These are phyloP conservation scores for Friedmanniomyces simplex DNA, from an alignment of 495 filamentous ascomycete genomes.

Conservation along the genomic window DNA sequence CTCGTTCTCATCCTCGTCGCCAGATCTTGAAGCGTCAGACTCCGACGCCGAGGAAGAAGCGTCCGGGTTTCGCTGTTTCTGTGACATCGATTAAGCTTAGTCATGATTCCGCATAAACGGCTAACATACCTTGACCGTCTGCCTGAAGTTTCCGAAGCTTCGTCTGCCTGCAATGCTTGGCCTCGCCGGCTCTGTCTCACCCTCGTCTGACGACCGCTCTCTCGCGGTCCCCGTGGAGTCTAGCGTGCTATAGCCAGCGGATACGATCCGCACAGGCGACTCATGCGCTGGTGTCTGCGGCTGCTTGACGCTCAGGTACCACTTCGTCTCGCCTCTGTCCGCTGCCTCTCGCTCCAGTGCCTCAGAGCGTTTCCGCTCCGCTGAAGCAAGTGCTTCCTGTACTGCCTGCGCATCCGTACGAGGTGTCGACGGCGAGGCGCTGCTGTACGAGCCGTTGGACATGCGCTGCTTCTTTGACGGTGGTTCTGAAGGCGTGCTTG, in stretches of 20 bases:
- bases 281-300: constrained; percentile 1
- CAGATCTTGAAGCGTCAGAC: constrained; percentile 34
- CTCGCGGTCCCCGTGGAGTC: constrained; percentile 20
- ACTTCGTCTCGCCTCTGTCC: constrained; percentile 74
- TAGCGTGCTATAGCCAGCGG: constrained; percentile 38
- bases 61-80: constrained; percentile 18
- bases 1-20: constrained; percentile 29
- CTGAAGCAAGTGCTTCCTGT: constrained; percentile 58
- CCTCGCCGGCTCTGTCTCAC: constrained; percentile 14
- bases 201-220: constrained; percentile 15
- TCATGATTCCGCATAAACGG: not conserved
- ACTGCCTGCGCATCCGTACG: constrained; percentile 41
- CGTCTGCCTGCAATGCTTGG: constrained; percentile 31
- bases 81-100: constrained; percentile 8
- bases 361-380: constrained; percentile 62
- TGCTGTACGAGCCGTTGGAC: constrained; percentile 27
- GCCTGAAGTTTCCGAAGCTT: constrained; percentile 34
- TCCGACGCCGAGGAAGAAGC: constrained; percentile 14
- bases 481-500: constrained; percentile 33
- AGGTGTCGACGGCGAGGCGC: constrained; percentile 22
- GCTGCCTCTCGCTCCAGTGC: constrained; percentile 61
- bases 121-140: constrained; percentile 12
- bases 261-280: constrained; percentile 26
- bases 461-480: constrained; percentile 39
- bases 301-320: constrained; percentile 57